Conservation (phyloP, 257 asterid genomes). For the Solanum pinnatisectum region DNA sequence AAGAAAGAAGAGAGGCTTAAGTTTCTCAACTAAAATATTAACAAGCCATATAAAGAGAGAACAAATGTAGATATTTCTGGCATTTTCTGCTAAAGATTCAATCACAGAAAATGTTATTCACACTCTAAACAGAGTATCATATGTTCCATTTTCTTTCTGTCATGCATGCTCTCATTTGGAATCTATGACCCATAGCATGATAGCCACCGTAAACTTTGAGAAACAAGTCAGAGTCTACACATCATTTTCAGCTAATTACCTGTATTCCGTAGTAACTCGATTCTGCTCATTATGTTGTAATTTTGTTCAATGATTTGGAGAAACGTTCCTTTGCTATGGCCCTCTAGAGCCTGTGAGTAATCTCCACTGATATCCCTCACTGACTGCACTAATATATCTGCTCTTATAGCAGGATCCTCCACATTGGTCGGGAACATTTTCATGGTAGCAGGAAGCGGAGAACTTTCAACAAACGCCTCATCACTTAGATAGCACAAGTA, state of each 20-base stretch:
- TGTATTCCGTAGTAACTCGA: slow-evolving; percentile 43
- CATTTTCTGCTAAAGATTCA: background rate
- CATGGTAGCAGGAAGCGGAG: slow-evolving; percentile 42
- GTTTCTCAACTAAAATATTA: background rate
- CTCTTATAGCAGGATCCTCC: slow-evolving; percentile 79
- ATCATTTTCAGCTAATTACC: slow-evolving; percentile 27
- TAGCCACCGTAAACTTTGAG: background rate
- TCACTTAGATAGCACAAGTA: slow-evolving; percentile 71
- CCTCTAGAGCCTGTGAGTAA: slow-evolving; percentile 16
- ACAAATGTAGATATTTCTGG: background rate
- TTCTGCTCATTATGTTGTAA: slow-evolving; percentile 56
- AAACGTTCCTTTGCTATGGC: slow-evolving; percentile 43
- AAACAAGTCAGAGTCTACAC: background rate
- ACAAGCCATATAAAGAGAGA: background rate
- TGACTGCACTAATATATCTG: slow-evolving; percentile 69
- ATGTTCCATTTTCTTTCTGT: background rate
- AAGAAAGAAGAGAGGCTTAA: background rate
- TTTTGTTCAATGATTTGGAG: slow-evolving; percentile 63
- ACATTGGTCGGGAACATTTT: slow-evolving; percentile 93
- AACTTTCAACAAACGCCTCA: slow-evolving; percentile 52
- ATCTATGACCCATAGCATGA: background rate
- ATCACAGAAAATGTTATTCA: background rate
- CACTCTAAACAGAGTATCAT: background rate
- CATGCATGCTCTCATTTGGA: background rate
- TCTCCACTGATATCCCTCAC: slow-evolving; percentile 53